phyloP scores from a whole-genome alignment of 2,329 filamentous ascomycete genomes.

The Waltergamsia citrina region DNA sequence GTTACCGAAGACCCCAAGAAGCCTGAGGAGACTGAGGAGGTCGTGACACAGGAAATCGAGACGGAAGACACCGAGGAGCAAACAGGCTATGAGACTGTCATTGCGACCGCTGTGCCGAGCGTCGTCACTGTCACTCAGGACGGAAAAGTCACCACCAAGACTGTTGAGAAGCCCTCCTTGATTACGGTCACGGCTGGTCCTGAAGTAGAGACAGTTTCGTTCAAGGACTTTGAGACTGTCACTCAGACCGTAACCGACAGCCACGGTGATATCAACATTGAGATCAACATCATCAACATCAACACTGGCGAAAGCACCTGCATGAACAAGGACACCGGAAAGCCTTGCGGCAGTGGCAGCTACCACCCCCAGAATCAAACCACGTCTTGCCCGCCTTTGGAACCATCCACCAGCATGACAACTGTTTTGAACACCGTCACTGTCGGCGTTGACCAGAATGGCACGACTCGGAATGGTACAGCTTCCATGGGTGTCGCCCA shows the following conservation, averaged over 20 bases:
- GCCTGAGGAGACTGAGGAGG: too few relatives aligned
- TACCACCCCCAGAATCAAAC: slow-evolving; percentile 6
- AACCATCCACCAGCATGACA: slow-evolving; percentile 17
- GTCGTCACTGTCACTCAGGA: background rate
- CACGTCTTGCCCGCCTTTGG: slow-evolving; percentile 11
- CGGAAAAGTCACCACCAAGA: slow-evolving; percentile 3
- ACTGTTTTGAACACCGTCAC: slow-evolving; percentile 27
- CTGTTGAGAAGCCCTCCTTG: slow-evolving; percentile 1
- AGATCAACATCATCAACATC: slow-evolving; percentile 20
- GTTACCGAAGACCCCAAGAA: background rate
- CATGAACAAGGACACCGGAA: slow-evolving; percentile 14
- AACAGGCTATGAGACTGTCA: background rate
- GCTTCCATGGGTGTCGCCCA: background rate
- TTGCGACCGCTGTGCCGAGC: background rate
- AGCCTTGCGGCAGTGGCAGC: slow-evolving; percentile 12
- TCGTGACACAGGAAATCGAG: too few relatives aligned
- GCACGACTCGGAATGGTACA: background rate
- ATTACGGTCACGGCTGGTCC: slow-evolving; percentile 12
- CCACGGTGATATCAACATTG: slow-evolving; percentile 10
- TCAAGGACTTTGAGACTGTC: slow-evolving; percentile 12
- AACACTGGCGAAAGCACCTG: slow-evolving; percentile 19
- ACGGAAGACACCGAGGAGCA: background rate
- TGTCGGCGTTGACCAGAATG: slow-evolving; percentile 14
- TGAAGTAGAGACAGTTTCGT: slow-evolving; percentile 6
- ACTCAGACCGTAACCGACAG: slow-evolving; percentile 12